A percentile compares a stretch with the other conserved stretches of the same genome.
phyloP scores from a whole-genome alignment of 2,329 filamentous ascomycete species.

The Aspergillus intermedius region DNA sequence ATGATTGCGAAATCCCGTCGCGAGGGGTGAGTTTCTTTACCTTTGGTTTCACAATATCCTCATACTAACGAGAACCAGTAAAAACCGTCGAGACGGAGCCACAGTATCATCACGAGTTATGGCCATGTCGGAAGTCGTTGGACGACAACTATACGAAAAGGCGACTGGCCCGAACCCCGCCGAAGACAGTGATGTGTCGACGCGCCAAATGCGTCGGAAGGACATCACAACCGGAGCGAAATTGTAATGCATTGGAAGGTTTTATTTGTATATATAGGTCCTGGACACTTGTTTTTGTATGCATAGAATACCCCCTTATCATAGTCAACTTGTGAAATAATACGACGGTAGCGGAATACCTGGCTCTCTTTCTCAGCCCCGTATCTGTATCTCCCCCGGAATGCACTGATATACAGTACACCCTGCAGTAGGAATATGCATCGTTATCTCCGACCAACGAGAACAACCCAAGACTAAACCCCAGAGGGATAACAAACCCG shows the following conservation, averaged over 20 bases:
- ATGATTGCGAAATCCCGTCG: constrained; percentile 73
- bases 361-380: too few relatives aligned
- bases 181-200: constrained; percentile 26
- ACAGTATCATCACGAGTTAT: constrained; percentile 81
- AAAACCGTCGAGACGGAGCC: constrained; percentile 88
- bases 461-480: neutral
- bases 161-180: constrained; percentile 21
- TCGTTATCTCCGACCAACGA: neutral
- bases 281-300: too few relatives aligned
- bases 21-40: constrained; percentile 55
- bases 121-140: constrained; percentile 66
- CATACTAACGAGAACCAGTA: constrained; percentile 36
- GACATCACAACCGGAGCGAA: constrained; percentile 30
- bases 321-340: too few relatives aligned
- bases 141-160: constrained; percentile 56
- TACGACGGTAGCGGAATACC: too few relatives aligned
- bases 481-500: neutral
- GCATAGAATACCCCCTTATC: too few relatives aligned
- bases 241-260: constrained; percentile 12
- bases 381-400: too few relatives aligned
- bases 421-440: neutral
- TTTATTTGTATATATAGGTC: neutral
- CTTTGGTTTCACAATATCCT: neutral
- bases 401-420: too few relatives aligned
- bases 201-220: constrained; percentile 31